phyloP scores from a whole-genome alignment of 2,329 filamentous ascomycete species.

The Piedraia hortae region DNA sequence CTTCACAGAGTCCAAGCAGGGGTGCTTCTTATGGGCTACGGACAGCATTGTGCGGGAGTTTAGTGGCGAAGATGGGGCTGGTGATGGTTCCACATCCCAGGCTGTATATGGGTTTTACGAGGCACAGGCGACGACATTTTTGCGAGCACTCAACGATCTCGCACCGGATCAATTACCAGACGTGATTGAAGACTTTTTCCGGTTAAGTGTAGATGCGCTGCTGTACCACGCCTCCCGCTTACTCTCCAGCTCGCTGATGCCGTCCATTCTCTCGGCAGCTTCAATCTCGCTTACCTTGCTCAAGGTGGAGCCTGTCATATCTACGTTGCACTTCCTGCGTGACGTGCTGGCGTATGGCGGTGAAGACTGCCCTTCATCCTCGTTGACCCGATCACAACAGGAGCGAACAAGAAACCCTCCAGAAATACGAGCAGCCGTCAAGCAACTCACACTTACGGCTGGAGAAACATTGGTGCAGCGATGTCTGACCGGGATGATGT shows the following conservation, averaged over 20 bases:
- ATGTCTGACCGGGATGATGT: conserved; percentile 95
- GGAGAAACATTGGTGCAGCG: conserved; percentile 58
- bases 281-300: conserved; percentile 67
- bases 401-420: too few relatives aligned
- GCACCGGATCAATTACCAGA: conserved; percentile 51
- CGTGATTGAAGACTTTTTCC: conserved; percentile 91
- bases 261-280: conserved; percentile 64
- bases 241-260: conserved; percentile 50
- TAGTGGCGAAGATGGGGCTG: conserved; percentile 63
- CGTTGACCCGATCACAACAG: conserved; percentile 28
- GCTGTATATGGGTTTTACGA: conserved; percentile 90
- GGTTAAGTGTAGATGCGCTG: conserved; percentile 68
- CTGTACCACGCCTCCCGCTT: conserved; percentile 76
- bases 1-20: conserved; percentile 65
- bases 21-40: conserved; percentile 96
- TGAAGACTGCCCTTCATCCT: conserved; percentile 32
- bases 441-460: conserved; percentile 38
- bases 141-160: conserved; percentile 67
- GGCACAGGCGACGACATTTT: conserved; percentile 67
- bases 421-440: conserved; percentile 46
- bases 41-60: conserved; percentile 88
- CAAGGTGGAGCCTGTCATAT: conserved; percentile 72
- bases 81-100: conserved; percentile 54
- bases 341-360: conserved; percentile 76
- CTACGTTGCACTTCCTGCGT: conserved; percentile 74